phyloP scores from a whole-genome alignment of 345 rosid genomes.

The Eucalyptus paniculata region DNA sequence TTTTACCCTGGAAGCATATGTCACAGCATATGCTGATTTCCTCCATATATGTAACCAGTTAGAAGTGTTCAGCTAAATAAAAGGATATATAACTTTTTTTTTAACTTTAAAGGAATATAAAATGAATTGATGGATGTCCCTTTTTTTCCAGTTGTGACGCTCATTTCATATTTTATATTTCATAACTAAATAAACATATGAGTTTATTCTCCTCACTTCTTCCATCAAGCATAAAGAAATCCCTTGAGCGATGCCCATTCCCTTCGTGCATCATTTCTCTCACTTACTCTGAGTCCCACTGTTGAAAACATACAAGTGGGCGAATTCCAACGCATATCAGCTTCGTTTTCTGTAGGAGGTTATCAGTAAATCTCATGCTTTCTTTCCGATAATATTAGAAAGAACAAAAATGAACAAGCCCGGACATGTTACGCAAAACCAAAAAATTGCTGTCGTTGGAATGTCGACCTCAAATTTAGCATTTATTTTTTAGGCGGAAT shows the following conservation, averaged over 20 bases:
- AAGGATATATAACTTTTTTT: not conserved
- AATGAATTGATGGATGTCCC: not conserved
- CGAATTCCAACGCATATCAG: not conserved
- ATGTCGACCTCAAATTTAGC: not conserved
- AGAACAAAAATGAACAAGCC: not conserved
- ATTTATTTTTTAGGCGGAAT: not conserved
- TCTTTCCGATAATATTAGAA: not conserved
- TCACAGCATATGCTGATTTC: not conserved
- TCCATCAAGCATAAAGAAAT: not conserved
- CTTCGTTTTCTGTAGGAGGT: not conserved
- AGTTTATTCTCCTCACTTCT: not conserved
- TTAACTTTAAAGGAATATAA: not conserved
- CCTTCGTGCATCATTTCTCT: not conserved
- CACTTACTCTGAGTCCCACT: not conserved
- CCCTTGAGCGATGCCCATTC: not conserved
- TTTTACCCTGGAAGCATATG: not conserved
- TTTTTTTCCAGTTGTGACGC: not conserved
- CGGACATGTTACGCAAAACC: not conserved
- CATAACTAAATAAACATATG: not conserved
- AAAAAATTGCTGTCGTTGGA: not conserved
- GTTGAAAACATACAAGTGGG: not conserved
- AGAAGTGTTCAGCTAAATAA: not conserved
- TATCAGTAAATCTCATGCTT: not conserved
- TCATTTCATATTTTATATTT: not conserved
- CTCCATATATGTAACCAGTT: not conserved